Evolutionary conservation across 2,329 filamentous ascomycete species (phyloP).

Genomic region (Fusarium illudens): DNA sequence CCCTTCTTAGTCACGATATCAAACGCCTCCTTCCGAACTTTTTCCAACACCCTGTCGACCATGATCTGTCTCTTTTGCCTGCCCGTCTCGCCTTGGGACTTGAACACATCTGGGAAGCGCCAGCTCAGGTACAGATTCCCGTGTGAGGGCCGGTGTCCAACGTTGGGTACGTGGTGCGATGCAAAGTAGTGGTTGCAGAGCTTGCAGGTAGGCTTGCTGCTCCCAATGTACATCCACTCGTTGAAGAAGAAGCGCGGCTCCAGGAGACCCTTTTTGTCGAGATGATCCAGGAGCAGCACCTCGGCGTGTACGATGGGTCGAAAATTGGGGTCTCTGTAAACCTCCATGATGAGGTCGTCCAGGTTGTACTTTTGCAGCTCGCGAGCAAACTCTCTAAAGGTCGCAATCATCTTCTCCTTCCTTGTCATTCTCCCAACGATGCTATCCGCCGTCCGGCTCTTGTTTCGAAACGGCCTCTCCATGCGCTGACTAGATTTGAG

Average conservation of each 20-base stretch:
- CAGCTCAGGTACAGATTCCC: constrained; percentile 47
- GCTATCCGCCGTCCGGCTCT: constrained; percentile 10
- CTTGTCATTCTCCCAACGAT: constrained; percentile 20
- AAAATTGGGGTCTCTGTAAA: constrained; percentile 21
- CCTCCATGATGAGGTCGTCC: constrained; percentile 17
- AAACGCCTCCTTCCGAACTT: constrained; percentile 19
- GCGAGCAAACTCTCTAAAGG: constrained; percentile 5
- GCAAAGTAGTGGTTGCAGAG: constrained; percentile 46
- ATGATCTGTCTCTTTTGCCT: constrained; percentile 2
- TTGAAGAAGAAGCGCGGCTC: constrained; percentile 39
- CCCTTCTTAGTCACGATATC: constrained; percentile 12
- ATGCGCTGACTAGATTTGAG: constrained; percentile 32
- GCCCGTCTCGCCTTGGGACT: not conserved
- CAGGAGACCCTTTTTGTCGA: constrained; percentile 23
- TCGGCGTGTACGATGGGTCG: constrained; percentile 46
- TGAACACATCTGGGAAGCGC: constrained; percentile 43
- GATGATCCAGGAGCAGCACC: constrained; percentile 39
- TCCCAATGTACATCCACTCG: constrained; percentile 45
- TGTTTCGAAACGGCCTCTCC: not conserved
- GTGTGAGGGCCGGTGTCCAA: constrained; percentile 42
- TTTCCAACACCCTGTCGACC: constrained; percentile 6
- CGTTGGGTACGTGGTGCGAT: constrained; percentile 15
- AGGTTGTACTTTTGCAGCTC: constrained; percentile 27
- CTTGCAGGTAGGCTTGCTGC: constrained; percentile 48
- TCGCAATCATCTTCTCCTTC: not conserved